A percentile compares a stretch with the other conserved stretches of the same genome.
Evolutionary conservation across 2,329 filamentous ascomycete genomes (phyloP).

Genomic region (Rhinocladiella similis): DNA sequence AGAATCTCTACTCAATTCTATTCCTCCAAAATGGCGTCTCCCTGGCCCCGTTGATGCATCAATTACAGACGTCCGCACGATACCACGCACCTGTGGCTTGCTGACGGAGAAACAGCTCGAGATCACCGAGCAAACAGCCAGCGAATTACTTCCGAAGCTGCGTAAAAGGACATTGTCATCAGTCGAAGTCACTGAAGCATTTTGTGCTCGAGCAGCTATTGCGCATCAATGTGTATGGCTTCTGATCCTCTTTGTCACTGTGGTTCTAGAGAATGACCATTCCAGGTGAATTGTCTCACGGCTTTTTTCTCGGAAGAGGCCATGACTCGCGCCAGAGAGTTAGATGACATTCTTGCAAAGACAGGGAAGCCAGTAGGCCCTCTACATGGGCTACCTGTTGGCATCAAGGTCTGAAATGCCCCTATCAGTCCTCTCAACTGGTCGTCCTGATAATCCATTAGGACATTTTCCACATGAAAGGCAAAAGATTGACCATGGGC

Average conservation of each 20-base stretch:
- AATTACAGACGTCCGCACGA: conserved; percentile 1
- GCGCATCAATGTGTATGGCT: conserved; percentile 35
- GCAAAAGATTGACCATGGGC: conserved; percentile 29
- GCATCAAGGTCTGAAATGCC: conserved; percentile 39
- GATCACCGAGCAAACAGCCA: conserved; percentile 53
- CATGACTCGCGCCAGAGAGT: conserved; percentile 44
- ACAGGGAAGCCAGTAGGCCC: conserved; percentile 19
- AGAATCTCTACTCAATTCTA: conserved; percentile 7
- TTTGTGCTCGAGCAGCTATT: conserved; percentile 55
- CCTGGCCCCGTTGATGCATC: conserved; percentile 3
- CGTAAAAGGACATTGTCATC: conserved; percentile 46
- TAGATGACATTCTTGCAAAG: conserved; percentile 44
- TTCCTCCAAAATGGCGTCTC: conserved; percentile 16
- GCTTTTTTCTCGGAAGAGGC: conserved; percentile 55
- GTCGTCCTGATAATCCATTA: not conserved
- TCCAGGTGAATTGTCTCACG: conserved; percentile 42
- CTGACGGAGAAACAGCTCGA: conserved; percentile 37
- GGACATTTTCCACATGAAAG: conserved; percentile 29
- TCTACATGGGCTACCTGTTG: conserved; percentile 59
- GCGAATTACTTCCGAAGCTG: conserved; percentile 44
- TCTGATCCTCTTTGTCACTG: not conserved
- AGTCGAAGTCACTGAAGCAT: conserved; percentile 52
- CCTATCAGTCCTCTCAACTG: not conserved
- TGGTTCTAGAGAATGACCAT: not conserved
- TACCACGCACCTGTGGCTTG: conserved; percentile 17